Evolutionary conservation across 768 basidiomycete genomes (phyloP), one percentile per base, ranked within the genome.

Genomic region (Boletus rubescentipes): DNA sequence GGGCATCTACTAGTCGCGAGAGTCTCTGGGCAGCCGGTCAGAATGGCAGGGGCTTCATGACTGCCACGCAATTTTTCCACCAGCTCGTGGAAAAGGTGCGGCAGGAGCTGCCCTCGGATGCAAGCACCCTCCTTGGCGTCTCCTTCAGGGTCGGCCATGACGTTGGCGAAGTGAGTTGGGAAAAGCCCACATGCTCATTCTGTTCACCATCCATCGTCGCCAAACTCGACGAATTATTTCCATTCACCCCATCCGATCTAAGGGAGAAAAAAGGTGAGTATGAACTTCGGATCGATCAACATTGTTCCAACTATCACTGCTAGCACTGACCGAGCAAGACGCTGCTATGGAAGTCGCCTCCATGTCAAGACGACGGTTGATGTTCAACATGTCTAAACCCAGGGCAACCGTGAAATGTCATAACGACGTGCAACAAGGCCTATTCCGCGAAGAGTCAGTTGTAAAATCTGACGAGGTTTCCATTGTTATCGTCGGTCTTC

Each of bases 1-100:
- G 62, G n/a, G 38, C 46, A n/a, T 49, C 54, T 38, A 63, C 57
- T 18, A 62, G 54, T 31, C 53, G 61, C 20, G 48, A 49, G 26
- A 62, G 54, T 30, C 44, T 47, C 14, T 63, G 52, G 53, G 58
- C 54, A 16, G 51, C 57, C 10, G 61, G 62, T 20, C 61, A 63
- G 43, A 62, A 63, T 29, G 54, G 58, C 32, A 55, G 30, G 10
- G 54, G 57, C 2, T 59, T 63, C 41, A 49, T 55, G 38, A 46
- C 54, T 35, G 61, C 61, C 9, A 61, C 61, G 4, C 61, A 49
- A 18, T 61, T 51, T 40, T 51, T 59, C 46, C 40, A 50, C 34
- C 48, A 59, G 12, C 9, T 56, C 14, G 54, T 60, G 14, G 51
- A 47, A 14, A 40, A 42, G 14, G 35, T 36, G 16, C 34, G 18